Conservation (phyloP, 805 yeast species). For the Starmerella asiatica region DNA sequence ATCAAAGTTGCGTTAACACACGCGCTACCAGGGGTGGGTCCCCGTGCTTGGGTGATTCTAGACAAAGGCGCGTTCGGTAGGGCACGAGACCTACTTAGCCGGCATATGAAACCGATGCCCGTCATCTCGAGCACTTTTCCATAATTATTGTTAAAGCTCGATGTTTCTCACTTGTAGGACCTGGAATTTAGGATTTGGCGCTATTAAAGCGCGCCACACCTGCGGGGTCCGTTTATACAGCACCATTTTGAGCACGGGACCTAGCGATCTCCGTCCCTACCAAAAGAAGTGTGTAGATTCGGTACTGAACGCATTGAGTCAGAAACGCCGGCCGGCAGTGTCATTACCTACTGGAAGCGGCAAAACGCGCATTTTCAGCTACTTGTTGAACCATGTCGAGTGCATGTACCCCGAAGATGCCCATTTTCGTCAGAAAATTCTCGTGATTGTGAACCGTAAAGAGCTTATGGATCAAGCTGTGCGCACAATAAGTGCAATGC, state of each 20-base stretch:
- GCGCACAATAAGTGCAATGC: slow-evolving; percentile 32
- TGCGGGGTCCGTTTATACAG: background rate
- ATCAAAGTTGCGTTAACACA: background rate
- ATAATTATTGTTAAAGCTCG: too few species aligned
- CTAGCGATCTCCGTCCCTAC: slow-evolving; percentile 29
- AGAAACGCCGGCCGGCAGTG: slow-evolving; percentile 53
- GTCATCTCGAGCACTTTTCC: too few species aligned
- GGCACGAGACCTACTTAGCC: too few species aligned
- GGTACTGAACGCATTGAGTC: slow-evolving; percentile 39
- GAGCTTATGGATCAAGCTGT: slow-evolving; percentile 68
- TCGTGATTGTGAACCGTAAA: slow-evolving; percentile 67
- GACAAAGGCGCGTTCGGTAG: too few species aligned
- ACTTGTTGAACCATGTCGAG: slow-evolving; percentile 24
- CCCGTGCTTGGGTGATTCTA: too few species aligned
- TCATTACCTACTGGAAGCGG: slow-evolving; percentile 93
- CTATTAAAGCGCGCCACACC: background rate
- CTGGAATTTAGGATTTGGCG: background rate
- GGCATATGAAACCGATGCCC: too few species aligned
- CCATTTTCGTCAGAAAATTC: slow-evolving; percentile 27
- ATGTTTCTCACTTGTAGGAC: background rate
- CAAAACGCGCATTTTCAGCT: slow-evolving; percentile 60
- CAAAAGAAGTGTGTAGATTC: slow-evolving; percentile 56
- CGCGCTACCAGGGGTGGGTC: background rate
- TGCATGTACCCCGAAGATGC: slow-evolving; percentile 21
- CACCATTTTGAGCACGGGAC: background rate